These are phyloP conservation scores for Schrenkiella parvula DNA, from an alignment of 345 rosid genomes.

Conservation along the genomic window DNA sequence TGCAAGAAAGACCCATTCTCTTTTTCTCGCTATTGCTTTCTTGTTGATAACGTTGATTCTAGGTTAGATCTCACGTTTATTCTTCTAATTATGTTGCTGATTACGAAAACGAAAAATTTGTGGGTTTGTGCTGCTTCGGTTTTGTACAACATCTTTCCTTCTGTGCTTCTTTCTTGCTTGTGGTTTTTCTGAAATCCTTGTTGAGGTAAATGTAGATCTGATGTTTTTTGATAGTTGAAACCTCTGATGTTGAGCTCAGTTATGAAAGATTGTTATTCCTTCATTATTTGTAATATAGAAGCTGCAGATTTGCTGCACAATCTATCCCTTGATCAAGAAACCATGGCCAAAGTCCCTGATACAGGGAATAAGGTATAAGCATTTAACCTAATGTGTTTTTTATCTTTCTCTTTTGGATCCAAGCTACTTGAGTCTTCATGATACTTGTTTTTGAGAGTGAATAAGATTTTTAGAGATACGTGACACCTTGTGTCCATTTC, in stretches of 20 bases:
- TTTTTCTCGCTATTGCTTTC: neutral
- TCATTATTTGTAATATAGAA: neutral
- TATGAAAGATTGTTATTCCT: neutral
- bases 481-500: neutral
- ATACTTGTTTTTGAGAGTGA: neutral
- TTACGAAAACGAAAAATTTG: neutral
- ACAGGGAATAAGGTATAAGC: neutral
- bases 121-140: too few relatives aligned
- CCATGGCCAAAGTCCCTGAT: slow-evolving; percentile 3
- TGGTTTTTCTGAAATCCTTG: neutral
- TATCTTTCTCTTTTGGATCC: neutral
- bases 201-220: neutral
- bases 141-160: too few relatives aligned
- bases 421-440: neutral
- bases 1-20: neutral
- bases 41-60: neutral
- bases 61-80: neutral
- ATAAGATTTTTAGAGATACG: neutral
- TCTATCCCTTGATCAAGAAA: neutral
- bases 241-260: neutral
- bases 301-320: slow-evolving; percentile 2
- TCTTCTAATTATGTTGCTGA: neutral
- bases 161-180: too few relatives aligned
- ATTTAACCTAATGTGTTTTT: neutral
- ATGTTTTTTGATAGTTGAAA: neutral